Evolutionary conservation across 805 yeast species (phyloP).

Genomic region (Metschnikowia amazonensis): DNA sequence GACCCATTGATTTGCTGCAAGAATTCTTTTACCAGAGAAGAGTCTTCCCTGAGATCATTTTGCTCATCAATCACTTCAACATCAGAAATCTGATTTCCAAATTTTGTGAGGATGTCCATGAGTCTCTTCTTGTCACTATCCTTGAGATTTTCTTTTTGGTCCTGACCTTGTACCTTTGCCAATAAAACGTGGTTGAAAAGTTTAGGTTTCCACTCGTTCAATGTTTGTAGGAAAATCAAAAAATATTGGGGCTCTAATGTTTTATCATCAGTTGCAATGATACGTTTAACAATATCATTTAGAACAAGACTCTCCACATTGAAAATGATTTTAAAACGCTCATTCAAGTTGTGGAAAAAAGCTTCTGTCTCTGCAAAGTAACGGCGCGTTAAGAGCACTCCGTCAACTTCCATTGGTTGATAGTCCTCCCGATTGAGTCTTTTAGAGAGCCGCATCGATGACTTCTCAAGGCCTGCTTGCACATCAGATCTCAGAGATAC

Average conservation of each 20-base stretch:
- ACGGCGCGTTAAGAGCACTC: conserved; percentile 20
- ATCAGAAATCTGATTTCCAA: conserved; percentile 21
- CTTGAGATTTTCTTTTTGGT: conserved; percentile 7
- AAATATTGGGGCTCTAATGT: conserved; percentile 12
- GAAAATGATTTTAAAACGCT: conserved; percentile 9
- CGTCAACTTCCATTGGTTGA: conserved; percentile 19
- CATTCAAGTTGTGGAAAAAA: conserved; percentile 24
- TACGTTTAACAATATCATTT: conserved; percentile 12
- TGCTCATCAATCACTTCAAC: conserved; percentile 5
- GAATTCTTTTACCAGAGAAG: conserved; percentile 12
- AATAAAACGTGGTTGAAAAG: conserved; percentile 17
- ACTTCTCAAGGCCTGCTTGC: conserved; percentile 6
- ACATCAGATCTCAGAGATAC: background rate
- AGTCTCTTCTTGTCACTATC: conserved; percentile 32
- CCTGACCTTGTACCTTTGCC: conserved; percentile 1
- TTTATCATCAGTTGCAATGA: conserved; percentile 6
- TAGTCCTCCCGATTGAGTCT: conserved; percentile 28
- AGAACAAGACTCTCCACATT: conserved; percentile 5
- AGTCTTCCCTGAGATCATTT: conserved; percentile 8
- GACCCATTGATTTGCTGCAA: conserved; percentile 13
- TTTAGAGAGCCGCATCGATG: conserved; percentile 29
- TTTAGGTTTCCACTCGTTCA: conserved; percentile 29
- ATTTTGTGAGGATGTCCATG: conserved; percentile 34
- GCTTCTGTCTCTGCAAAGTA: conserved; percentile 27
- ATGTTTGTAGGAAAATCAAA: conserved; percentile 21